Evolutionary conservation across 2,329 filamentous ascomycete genomes (phyloP), one percentile per base, ranked within the genome.

Genomic region (Colletotrichum tofieldiae): DNA sequence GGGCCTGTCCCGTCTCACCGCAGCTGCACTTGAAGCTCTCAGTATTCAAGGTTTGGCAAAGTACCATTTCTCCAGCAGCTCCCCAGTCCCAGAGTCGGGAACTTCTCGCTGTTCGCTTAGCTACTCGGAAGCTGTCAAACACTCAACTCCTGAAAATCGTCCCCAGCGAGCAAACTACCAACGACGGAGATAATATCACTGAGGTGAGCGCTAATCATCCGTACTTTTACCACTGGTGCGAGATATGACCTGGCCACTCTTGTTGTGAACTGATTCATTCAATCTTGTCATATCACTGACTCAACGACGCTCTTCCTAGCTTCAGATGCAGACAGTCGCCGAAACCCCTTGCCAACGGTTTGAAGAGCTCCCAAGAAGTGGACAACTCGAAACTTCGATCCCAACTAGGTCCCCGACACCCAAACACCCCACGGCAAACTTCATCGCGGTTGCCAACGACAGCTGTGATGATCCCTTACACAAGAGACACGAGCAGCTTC

Each of bases 1-100:
- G 32, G 61, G 32, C 9, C 37, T 9, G n/a, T 4, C 41, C 58
- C 65, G 45, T 49, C 56, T 67, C 56, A 43, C 56, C 45, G 56
- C 55, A 43, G n/a, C 5, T 43, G 61, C 39, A 8, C 8, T 26
- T 29, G 23, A 39, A 26, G 16, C 26, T 65, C 16, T 18, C 39
- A 9, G 12, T 12, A 9, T 20, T 55, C 61, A 41, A 20, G 51
- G 61, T 35, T 35, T 54, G 61, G 12, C 35, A 65, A 26, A 32
- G 49, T 54, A 29, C 35, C 43, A 26, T 52, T 20, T 37, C 16
- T 52, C 23, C 29, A 52, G 45, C n/a, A 29, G 39, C 8, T 43
- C 23, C 4, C 23, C 35, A 12, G 6, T 16, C 12, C 20, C 58
- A 47, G 7, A 8, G n/a, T 29, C 11, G 18, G 14, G 11, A 62